Evolutionary conservation across 2,329 filamentous ascomycete species (phyloP), one percentile per base, ranked within the genome.

Genomic region (Talaromyces sp.): DNA sequence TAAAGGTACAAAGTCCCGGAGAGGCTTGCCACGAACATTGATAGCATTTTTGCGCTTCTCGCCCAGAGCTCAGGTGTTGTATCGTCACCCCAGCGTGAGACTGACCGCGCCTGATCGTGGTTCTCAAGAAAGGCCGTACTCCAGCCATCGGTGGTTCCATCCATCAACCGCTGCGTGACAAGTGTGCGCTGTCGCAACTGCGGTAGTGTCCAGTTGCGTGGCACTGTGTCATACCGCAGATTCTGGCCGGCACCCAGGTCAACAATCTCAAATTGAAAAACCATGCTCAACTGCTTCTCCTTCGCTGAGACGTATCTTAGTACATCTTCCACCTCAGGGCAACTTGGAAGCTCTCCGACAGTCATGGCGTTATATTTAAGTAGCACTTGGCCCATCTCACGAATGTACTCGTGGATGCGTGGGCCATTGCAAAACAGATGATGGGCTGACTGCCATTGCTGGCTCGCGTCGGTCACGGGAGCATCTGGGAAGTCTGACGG

Each of bases 181-280:
- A 74, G 72, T 3, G 86, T 74, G 8, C 82, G 79, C 11, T 73
- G 69, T 69, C 86, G 84, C 65, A 88, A 67, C 24, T 82, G 75
- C 0, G 81, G 75, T 7, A 87, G 77, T 8, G 75, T 79, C 72
- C 78, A 87, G 27, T 68, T 70, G n/a, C 70, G 70, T 9, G 70
- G 78, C 1, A 76, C 73, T n/a, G 82, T 84, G 61, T 83, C 78
- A 70, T 85, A 80, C 75, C 68, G 76, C 72, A 60, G 65, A 14
- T 63, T 82, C n/a, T 80, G 75, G 1, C 83, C 83, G 14, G 78
- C 76, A 0, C 83, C 87, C 3, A 87, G 75, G 68, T 87, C 82
- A 9, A 88, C 84, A 0, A 87, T 79, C 43, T 90, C 88, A 72
- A 91, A 91, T 70, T 90, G 86, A 75, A 91, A 90, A 35, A 90